These are phyloP conservation scores for Beta macrorhiza DNA, from an alignment of 179 eudicot species.

Conservation along the genomic window DNA sequence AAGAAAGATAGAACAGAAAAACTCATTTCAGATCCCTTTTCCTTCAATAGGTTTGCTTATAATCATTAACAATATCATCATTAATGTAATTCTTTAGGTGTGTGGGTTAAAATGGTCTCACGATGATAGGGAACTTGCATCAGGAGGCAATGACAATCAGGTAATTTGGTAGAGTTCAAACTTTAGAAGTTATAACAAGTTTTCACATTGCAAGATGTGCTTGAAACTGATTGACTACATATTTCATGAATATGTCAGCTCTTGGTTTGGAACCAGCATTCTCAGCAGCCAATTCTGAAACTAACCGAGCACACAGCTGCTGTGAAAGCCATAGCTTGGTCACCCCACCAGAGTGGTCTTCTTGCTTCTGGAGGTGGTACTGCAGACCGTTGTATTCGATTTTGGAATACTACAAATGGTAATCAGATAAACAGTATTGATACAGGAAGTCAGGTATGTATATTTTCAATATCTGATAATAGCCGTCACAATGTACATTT, in stretches of 20 bases:
- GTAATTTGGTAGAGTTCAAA: constrained; percentile 25
- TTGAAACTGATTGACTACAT: not conserved
- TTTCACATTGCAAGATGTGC: not conserved
- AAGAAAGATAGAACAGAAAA: not conserved
- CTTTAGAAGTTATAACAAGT: not conserved
- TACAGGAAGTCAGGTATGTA: constrained; percentile 86
- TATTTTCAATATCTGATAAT: not conserved
- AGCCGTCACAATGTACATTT: no score
- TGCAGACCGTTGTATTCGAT: constrained; percentile 92
- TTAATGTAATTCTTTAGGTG: constrained; percentile 47
- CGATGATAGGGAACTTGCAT: constrained; percentile 96
- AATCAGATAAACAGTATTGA: constrained; percentile 77
- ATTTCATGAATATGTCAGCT: constrained; percentile 45
- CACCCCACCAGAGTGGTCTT: constrained; percentile 87
- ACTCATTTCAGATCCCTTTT: not conserved
- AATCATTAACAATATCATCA: not conserved
- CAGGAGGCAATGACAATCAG: constrained; percentile 99
- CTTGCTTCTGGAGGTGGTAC: constrained; percentile 98
- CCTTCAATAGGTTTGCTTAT: not conserved
- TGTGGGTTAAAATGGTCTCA: constrained; percentile 99
- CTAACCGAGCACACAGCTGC: constrained; percentile 96
- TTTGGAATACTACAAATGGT: constrained; percentile 91
- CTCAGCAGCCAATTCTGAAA: constrained; percentile 65
- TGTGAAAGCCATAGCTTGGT: constrained; percentile 96
- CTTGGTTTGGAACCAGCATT: constrained; percentile 89